Percentiles rank a stretch among this genome's conserved stretches.
Evolutionary conservation across 805 yeast species (phyloP).

Genomic region (Nakazawaea sp.): DNA sequence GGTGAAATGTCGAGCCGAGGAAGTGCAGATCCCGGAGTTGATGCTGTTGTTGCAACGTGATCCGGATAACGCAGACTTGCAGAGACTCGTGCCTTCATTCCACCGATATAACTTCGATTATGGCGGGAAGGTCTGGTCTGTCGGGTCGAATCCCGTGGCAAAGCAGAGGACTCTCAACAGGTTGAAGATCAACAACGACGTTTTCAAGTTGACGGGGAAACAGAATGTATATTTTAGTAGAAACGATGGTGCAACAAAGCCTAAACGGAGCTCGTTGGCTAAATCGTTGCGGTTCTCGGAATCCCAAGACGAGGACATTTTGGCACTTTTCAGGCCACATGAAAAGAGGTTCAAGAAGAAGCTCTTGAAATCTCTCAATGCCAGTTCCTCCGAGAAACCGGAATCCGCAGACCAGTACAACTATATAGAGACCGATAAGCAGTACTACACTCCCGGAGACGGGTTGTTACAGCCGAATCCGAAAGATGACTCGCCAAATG

Average conservation of each 20-base stretch:
- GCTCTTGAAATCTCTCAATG: conserved; percentile 20
- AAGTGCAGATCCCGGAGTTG: conserved; percentile 9
- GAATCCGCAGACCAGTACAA: neutral
- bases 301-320: conserved; percentile 22
- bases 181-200: conserved; percentile 9
- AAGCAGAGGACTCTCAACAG: conserved; percentile 18
- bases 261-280: conserved; percentile 9
- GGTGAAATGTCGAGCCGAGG: neutral
- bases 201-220: conserved; percentile 15
- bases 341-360: conserved; percentile 31
- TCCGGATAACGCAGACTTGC: conserved; percentile 5
- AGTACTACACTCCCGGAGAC: conserved; percentile 44
- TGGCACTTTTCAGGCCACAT: conserved; percentile 34
- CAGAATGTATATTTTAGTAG: conserved; percentile 14
- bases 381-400: neutral
- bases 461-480: conserved; percentile 45
- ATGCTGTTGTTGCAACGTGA: conserved; percentile 14
- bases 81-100: conserved; percentile 11
- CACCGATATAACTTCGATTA: conserved; percentile 23
- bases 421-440: conserved; percentile 17
- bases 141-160: conserved; percentile 41
- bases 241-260: neutral
- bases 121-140: conserved; percentile 24
- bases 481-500: conserved; percentile 55
- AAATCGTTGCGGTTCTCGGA: conserved; percentile 1